Evolutionary conservation across 1,139 yeast genomes (phyloP), one percentile per base, ranked within the genome.

Genomic region (Suhomyces kunorum): DNA sequence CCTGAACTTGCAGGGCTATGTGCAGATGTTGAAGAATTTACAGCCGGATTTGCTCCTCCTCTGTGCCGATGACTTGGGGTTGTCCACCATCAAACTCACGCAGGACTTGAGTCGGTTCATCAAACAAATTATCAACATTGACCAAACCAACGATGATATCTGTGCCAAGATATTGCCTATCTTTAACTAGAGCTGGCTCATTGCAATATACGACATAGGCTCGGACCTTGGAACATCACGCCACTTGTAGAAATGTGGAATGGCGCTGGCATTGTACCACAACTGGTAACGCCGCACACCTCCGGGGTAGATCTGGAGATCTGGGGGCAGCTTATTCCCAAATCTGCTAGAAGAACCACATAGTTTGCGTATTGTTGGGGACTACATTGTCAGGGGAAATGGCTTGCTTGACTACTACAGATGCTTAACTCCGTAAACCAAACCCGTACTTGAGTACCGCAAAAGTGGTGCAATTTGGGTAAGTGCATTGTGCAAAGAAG

Each of bases 1-100:
- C 46, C 60, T 61, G 45, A 72, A 71, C 49, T 55, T 71, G 34
- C 68, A 68, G 43, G 78, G 78, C 2, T 72, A 68, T 49, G 61
- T 68, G 44, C 69, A 64, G 42, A 55, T 71, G 8, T 46, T 72
- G 41, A 71, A 70, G 54, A 72, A 66, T 44, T 57, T 72, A 41
- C 61, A 61, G 49, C 77, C 78, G 0, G 77, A 72, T 46, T 59
- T 64, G 55, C 57, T 72, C 36, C 56, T 71, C 36, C 59, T 71
- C 28, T 72, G 78, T 52, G 51, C 68, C 25, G 76, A 69, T 42
- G 78, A 72, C 52, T 61, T 72, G 54, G 77, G 77, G 3, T 55
- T 72, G 12, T 43, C 59, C 7, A 40, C 43, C 25, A 43, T 45
- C 29, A 56, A 50, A 34, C 48, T 65, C 39, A 68, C 71, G n/a